Evolutionary conservation across 1,139 yeast species (phyloP).

Genomic region (Pichia sp.): DNA sequence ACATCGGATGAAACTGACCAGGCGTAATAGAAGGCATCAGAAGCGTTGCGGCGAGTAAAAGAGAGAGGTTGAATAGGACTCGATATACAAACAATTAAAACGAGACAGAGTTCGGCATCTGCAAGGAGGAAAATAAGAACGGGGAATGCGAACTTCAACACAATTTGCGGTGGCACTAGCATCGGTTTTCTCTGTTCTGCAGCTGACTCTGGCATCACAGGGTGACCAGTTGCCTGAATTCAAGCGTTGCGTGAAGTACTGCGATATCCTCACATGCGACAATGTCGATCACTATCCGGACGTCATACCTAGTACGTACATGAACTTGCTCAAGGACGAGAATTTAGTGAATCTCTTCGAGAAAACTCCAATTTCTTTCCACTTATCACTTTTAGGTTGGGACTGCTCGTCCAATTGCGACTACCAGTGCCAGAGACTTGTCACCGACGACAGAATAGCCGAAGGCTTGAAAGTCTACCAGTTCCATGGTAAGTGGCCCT

Average conservation of each 20-base stretch:
- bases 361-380: constrained; percentile 37
- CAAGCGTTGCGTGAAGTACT: constrained; percentile 57
- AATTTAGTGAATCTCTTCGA: constrained; percentile 34
- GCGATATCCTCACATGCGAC: constrained; percentile 45
- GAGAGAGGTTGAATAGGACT: too few relatives aligned
- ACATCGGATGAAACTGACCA: too few relatives aligned
- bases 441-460: constrained; percentile 52
- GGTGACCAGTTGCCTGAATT: constrained; percentile 80
- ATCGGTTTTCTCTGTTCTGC: not conserved
- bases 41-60: too few relatives aligned
- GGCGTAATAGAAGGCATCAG: too few relatives aligned
- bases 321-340: constrained; percentile 23
- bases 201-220: constrained; percentile 46
- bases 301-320: constrained; percentile 15
- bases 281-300: constrained; percentile 25
- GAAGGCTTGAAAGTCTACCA: constrained; percentile 58
- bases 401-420: constrained; percentile 81
- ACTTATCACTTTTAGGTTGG: constrained; percentile 61
- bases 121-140: too few relatives aligned
- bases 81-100: too few relatives aligned
- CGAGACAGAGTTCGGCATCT: too few relatives aligned
- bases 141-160: not conserved
- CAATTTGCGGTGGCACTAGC: not conserved
- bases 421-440: constrained; percentile 78
- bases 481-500: constrained; percentile 98